Percentiles rank a stretch among this genome's conserved stretches.
Evolutionary conservation across 1,284 basidiomycete genomes (phyloP).

Genomic region (Microbotryum saponariae): DNA sequence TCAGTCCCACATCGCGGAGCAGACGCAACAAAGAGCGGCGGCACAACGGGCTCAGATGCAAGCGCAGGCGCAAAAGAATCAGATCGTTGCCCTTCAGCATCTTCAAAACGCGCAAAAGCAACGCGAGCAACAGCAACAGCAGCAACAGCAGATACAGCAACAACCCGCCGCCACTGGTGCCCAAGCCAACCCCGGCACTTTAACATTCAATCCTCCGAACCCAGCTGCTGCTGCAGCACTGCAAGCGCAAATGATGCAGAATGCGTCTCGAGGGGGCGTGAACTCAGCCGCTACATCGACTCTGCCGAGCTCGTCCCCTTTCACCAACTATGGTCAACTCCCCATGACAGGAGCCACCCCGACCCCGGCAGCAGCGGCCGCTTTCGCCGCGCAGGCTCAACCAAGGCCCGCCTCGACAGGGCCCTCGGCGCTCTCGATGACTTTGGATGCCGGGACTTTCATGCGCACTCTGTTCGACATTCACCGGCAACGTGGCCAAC

Average conservation of each 20-base stretch:
- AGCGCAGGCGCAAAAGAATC: slow-evolving; percentile 9
- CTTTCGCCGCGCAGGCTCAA: slow-evolving; percentile 2
- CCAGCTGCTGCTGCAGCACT: slow-evolving; percentile 12
- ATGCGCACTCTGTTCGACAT: slow-evolving; percentile 35
- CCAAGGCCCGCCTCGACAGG: slow-evolving; percentile 16
- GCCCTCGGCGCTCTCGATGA: slow-evolving; percentile 15
- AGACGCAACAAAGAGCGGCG: neutral
- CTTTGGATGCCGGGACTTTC: slow-evolving; percentile 31
- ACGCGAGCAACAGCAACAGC: slow-evolving; percentile 14
- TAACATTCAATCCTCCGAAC: slow-evolving; percentile 4
- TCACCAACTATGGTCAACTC: neutral
- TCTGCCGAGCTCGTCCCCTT: slow-evolving; percentile 2
- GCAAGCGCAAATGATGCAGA: slow-evolving; percentile 11
- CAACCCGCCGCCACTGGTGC: slow-evolving; percentile 1
- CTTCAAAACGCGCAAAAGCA: slow-evolving; percentile 8
- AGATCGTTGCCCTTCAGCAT: neutral
- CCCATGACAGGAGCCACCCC: neutral
- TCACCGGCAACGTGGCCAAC: slow-evolving; percentile 33
- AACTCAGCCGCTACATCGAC: slow-evolving; percentile 4
- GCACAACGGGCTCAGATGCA: slow-evolving; percentile 13
- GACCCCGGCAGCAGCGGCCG: neutral
- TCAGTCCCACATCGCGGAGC: neutral
- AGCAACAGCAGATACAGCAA: slow-evolving; percentile 7
- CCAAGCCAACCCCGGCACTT: slow-evolving; percentile 2
- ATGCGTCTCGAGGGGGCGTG: slow-evolving; percentile 7